Evolutionary conservation across 192 early-diverging fungal genomes (phyloP).

Genomic region (Backusella morwellensis): DNA sequence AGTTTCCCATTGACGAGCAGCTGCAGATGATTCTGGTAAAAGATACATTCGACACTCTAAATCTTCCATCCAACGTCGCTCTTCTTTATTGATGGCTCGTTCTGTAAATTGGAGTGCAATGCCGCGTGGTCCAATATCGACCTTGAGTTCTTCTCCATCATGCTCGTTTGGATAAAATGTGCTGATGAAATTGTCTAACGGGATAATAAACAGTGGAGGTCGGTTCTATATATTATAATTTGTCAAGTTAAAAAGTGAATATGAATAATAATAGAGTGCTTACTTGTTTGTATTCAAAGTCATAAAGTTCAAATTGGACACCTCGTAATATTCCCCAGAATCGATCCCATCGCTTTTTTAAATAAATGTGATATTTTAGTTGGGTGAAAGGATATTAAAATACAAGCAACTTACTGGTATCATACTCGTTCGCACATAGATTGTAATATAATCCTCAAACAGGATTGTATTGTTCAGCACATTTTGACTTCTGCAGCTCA

Average conservation of each 20-base stretch:
- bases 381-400: not conserved
- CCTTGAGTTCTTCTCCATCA: conserved; percentile 21
- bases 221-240: conserved; percentile 7
- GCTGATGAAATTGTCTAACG: conserved; percentile 19
- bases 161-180: conserved; percentile 19
- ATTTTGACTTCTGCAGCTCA: conserved; percentile 20
- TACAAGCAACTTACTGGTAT: conserved; percentile 29
- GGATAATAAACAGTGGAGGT: conserved; percentile 26
- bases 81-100: not conserved
- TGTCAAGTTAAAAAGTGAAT: not conserved
- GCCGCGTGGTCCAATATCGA: conserved; percentile 14
- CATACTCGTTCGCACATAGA: conserved; percentile 23
- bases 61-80: not conserved
- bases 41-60: conserved; percentile 33
- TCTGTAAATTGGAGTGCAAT: conserved; percentile 30
- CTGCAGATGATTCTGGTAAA: conserved; percentile 20
- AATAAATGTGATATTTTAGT: not conserved
- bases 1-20: conserved; percentile 21
- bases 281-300: conserved; percentile 40
- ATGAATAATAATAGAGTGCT: not conserved
- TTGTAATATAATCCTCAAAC: conserved; percentile 28
- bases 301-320: conserved; percentile 26
- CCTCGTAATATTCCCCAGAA: conserved; percentile 35
- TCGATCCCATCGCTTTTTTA: conserved; percentile 22
- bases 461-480: conserved; percentile 21